phyloP scores from a whole-genome alignment of 1,139 yeast genomes.

The Waltiozyma sp. region DNA sequence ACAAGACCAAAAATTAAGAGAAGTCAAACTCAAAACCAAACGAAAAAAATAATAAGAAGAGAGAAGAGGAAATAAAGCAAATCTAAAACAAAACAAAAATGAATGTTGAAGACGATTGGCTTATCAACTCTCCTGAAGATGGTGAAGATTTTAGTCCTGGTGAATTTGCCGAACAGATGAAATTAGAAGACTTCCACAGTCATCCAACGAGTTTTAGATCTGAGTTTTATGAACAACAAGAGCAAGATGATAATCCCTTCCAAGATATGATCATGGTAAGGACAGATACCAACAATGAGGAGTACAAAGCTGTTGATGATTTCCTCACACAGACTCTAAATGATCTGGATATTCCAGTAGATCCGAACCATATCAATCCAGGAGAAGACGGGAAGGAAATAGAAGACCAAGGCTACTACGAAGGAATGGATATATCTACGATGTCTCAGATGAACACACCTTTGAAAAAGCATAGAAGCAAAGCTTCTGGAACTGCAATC shows the following conservation, averaged over 20 bases:
- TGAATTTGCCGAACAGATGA: not conserved
- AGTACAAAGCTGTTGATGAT: not conserved
- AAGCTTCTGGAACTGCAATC: slow-evolving; percentile 50
- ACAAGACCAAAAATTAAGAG: no score
- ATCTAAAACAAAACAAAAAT: not conserved
- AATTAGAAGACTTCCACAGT: not conserved
- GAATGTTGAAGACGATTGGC: not conserved
- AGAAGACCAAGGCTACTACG: not conserved
- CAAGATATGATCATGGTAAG: not conserved
- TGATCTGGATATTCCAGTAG: not conserved
- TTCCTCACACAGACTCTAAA: not conserved
- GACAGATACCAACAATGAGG: not conserved
- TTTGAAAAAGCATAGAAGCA: slow-evolving; percentile 17
- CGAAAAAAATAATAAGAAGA: no score
- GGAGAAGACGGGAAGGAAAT: not conserved
- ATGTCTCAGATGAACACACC: not conserved
- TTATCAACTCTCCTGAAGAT: not conserved
- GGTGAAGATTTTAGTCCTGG: not conserved
- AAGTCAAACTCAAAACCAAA: no score
- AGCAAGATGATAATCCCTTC: not conserved
- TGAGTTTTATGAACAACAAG: not conserved
- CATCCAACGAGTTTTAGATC: not conserved
- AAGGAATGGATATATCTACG: not conserved
- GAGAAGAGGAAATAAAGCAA: no score
- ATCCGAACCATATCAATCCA: not conserved